Base-by-base conservation (phyloP, 768 basidiomycete species). In the Rhodotorula taiwanensis region DNA sequence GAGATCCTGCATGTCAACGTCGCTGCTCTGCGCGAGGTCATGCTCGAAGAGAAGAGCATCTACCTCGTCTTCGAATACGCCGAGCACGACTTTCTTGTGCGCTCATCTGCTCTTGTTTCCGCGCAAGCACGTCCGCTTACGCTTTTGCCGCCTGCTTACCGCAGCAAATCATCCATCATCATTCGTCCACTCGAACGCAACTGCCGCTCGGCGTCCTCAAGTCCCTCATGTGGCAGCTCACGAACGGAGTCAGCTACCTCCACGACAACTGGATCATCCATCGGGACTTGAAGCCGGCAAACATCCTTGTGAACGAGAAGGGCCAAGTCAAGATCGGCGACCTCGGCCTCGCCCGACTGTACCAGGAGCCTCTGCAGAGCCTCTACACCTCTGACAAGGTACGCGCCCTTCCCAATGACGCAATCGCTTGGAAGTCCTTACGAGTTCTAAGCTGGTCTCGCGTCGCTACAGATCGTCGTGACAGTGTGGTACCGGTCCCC, bases 41-140 rank as follows among this genome's bases (percentile, higher is more conserved):
- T 99, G 58, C 78, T 99, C 31, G 94, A 99, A 74, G 95, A 98
- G 69, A 97, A 97, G 76, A 91, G 90, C 2, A 98, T 99, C 66
- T 95, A 92, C 75, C 97, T 99, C 90, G 92, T 98, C 20, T 98
- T 99, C 70, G 94, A 98, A 71, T 99, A 95, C 71, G 94, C 94
- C 10, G 95, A 98, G 73, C 95, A 99, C 73, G 95, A 99, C 76
- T 97, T 98, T 74, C 81, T 98, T 52, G 93, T 91, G 65, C 62
- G 88, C 65, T n/a, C 5, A 21, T 54, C n/a, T n/a, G n/a, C n/a
- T 16, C 39, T 49, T 16, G 31, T 44, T 55, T 34, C 23, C 30
- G 25, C 28, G 27, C 54, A 3, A 23, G 36, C 39, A 49, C 20
- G 18, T 42, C 21, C 8, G 10, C 7, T 36, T 34, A n/a, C 58